These are phyloP conservation scores for Trametes cingulata DNA, from an alignment of 768 basidiomycete genomes.

Conservation along the genomic window DNA sequence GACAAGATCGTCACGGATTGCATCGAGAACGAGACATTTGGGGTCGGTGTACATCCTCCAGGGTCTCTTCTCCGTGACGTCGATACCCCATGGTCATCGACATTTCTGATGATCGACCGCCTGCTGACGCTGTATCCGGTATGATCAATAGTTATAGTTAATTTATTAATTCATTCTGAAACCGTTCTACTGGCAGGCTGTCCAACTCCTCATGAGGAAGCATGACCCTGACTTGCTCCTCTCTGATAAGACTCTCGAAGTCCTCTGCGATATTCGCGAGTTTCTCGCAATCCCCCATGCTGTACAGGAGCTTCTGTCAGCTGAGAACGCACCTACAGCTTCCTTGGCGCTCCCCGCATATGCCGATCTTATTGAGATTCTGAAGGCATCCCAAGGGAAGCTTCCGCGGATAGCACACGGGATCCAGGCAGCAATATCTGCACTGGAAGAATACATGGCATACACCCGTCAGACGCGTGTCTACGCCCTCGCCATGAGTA, in stretches of 20 bases:
- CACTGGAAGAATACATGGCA: background rate
- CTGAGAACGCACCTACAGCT: conserved; percentile 38
- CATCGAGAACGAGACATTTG: conserved; percentile 24
- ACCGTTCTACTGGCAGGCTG: no score
- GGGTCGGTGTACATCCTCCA: conserved; percentile 18
- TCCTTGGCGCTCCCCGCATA: conserved; percentile 35
- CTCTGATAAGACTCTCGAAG: conserved; percentile 10
- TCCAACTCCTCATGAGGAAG: background rate
- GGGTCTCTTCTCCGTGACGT: conserved; percentile 33
- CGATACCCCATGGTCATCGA: conserved; percentile 40
- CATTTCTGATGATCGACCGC: conserved; percentile 38
- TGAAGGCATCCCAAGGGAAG: background rate
- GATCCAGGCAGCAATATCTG: background rate
- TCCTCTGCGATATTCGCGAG: conserved; percentile 31
- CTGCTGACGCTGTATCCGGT: conserved; percentile 37
- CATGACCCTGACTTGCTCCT: background rate
- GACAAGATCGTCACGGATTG: conserved; percentile 28
- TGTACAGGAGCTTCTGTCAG: conserved; percentile 37
- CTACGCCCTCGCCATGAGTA: background rate
- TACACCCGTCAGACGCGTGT: background rate
- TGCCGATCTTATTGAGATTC: conserved; percentile 31
- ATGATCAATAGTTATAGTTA: no score
- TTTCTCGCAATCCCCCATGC: conserved; percentile 32
- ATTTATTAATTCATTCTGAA: no score
- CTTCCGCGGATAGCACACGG: background rate